phyloP scores from a whole-genome alignment of 306 rosid genomes.

The Pueraria montana region DNA sequence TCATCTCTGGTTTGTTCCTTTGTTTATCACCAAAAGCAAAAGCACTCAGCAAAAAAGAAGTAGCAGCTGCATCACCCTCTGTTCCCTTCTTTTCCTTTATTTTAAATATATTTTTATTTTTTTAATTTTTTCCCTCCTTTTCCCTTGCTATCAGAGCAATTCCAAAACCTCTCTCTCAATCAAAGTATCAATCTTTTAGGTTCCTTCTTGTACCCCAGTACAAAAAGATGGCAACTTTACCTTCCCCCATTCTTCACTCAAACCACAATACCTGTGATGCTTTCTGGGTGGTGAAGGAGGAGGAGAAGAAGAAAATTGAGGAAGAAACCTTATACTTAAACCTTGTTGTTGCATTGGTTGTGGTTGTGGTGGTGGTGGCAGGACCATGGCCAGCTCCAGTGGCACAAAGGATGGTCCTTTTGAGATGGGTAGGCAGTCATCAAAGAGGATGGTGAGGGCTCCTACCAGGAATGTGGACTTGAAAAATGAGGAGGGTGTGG shows the following conservation, averaged over 20 bases:
- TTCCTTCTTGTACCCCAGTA: slow-evolving; percentile 47
- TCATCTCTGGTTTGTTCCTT: slow-evolving; percentile 22
- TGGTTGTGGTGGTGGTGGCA: slow-evolving; percentile 30
- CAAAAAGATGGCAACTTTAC: slow-evolving; percentile 58
- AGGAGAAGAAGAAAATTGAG: slow-evolving; percentile 32
- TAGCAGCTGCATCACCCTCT: slow-evolving; percentile 29
- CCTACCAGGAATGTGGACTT: slow-evolving; percentile 65
- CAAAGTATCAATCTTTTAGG: slow-evolving; percentile 70
- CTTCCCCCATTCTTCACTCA: slow-evolving; percentile 52
- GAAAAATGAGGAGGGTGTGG: slow-evolving; percentile 59
- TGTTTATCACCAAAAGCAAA: slow-evolving; percentile 44
- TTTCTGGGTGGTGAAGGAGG: slow-evolving; percentile 37
- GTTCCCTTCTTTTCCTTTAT: slow-evolving; percentile 31
- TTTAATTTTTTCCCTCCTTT: slow-evolving; percentile 37
- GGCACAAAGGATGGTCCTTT: slow-evolving; percentile 66
- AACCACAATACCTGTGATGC: slow-evolving; percentile 19
- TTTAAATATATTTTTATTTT: slow-evolving; percentile 11
- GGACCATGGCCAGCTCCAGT: slow-evolving; percentile 86
- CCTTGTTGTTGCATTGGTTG: not conserved
- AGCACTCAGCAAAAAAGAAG: slow-evolving; percentile 40
- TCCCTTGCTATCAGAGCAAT: slow-evolving; percentile 71
- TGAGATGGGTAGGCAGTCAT: slow-evolving; percentile 55
- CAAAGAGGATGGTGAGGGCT: slow-evolving; percentile 60
- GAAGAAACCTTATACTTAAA: not conserved
- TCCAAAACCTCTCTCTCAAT: slow-evolving; percentile 68